Evolutionary conservation across 305 asterid species (phyloP), one percentile per base, ranked within the genome.

Genomic region (Rubia balearica): DNA sequence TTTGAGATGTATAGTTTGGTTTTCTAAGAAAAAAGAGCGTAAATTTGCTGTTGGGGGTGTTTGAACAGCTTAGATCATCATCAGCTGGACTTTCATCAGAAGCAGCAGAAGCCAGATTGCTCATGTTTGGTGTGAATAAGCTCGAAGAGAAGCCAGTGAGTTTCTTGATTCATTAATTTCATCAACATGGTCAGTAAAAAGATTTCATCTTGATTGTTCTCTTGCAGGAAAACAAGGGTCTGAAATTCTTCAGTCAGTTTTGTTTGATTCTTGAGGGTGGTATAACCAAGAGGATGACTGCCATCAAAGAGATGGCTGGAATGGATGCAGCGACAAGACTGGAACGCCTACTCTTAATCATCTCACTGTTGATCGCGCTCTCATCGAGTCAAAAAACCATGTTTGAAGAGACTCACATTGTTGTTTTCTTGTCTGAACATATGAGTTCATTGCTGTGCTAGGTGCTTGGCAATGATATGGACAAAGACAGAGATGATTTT

Each of bases 61-160:
- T 79, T 46, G 75, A 75, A 42, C 77, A 72, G 33, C 72, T 79
- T 69, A 49, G 48, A 69, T 68, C 80, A 21, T 79, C 83, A 68
- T 24, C 30, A 60, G 70, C 19, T 72, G 80, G 80, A 64, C 77
- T 79, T 56, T 68, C 83, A 59, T 72, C 75, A 45, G 75, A 79
- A 65, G 83, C 72, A 57, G 80, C 73, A 41, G 83, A 72, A 69
- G 73, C 42, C 38, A 70, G 78, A 62, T 56, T 79, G 30, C 24
- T 36, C 5, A 72, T 75, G 30, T 75, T 72, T 65, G 80, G 80
- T 6, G 61, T 68, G 16, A 79, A 75, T 71, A 76, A 75, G 73
- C 83, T 79, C 51, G 78, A 76, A 79, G 77, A 77, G 60, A 77
- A 77, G 60, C 75, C 64, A 33, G 75, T 77, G 46, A 61, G 69